Percentiles rank a stretch among this genome's conserved stretches.
These are phyloP conservation scores for Sphaerulina vaccinii DNA, from an alignment of 2,329 filamentous ascomycete species.

Conservation along the genomic window DNA sequence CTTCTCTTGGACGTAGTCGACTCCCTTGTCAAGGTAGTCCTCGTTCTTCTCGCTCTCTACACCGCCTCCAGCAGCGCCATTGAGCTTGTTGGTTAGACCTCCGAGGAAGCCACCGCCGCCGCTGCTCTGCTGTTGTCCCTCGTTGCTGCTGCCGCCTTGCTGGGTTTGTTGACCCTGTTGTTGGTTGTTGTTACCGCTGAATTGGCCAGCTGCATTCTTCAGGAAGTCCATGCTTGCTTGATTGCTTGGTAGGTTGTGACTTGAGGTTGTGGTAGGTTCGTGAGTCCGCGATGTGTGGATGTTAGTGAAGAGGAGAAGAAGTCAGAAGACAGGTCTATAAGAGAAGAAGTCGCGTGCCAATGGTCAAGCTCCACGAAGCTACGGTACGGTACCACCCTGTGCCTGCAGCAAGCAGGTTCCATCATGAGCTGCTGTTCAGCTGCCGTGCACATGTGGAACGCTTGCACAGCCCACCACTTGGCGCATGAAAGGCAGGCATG, in stretches of 20 bases:
- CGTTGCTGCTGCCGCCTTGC: constrained; percentile 21
- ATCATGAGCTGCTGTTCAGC: constrained; percentile 3
- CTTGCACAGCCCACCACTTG: constrained; percentile 25
- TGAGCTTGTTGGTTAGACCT: constrained; percentile 68
- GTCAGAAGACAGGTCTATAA: not conserved
- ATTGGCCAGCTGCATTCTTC: constrained; percentile 46
- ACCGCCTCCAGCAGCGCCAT: constrained; percentile 70
- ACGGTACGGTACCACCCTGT: not conserved
- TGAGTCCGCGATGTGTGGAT: not conserved
- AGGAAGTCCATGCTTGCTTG: constrained; percentile 47
- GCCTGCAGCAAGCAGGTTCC: constrained; percentile 16
- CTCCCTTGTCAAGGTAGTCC: constrained; percentile 73
- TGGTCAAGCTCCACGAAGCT: constrained; percentile 11
- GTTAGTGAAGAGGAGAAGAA: not conserved
- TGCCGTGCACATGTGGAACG: constrained; percentile 7
- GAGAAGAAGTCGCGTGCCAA: constrained; percentile 14
- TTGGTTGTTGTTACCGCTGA: constrained; percentile 29
- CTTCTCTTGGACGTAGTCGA: constrained; percentile 77
- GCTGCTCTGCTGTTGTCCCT: constrained; percentile 26
- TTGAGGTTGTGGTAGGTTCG: not conserved
- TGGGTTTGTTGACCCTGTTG: constrained; percentile 32
- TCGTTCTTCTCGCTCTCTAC: constrained; percentile 74
- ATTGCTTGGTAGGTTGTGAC: not conserved
- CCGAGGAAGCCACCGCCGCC: constrained; percentile 51
- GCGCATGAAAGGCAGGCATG: constrained; percentile 9